Conservation (phyloP, 495 filamentous ascomycete genomes). For the Pyrenula massariospora region DNA sequence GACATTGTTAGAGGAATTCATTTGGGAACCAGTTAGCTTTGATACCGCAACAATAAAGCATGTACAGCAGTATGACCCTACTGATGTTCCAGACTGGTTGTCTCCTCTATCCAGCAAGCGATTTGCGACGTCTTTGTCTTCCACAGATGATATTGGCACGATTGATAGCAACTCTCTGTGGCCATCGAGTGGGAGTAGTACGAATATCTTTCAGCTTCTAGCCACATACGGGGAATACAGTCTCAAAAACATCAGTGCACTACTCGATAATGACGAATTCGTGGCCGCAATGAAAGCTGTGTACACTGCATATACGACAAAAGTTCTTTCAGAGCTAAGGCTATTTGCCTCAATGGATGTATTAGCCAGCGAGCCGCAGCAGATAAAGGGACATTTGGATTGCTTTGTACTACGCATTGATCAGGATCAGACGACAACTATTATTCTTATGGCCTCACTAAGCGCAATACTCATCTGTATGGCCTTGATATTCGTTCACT, state of each 20-base stretch:
- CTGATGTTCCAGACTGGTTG: neutral
- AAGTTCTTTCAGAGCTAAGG: neutral
- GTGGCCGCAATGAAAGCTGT: neutral
- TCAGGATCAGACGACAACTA: neutral
- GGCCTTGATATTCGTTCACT: neutral
- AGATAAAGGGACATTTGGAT: neutral
- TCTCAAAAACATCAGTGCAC: neutral
- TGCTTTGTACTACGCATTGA: neutral
- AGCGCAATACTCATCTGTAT: neutral
- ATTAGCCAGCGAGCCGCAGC: neutral
- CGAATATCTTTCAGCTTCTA: neutral
- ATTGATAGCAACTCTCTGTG: neutral
- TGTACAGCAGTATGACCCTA: neutral
- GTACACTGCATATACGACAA: neutral
- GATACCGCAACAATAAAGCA: neutral
- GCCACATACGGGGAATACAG: neutral
- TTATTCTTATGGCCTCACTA: neutral
- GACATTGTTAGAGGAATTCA: neutral
- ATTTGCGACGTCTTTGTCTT: neutral
- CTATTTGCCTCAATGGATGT: neutral
- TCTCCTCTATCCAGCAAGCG: neutral
- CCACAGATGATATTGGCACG: neutral
- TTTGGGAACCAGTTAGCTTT: neutral
- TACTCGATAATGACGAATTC: neutral
- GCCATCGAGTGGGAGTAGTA: neutral